These are phyloP conservation scores for Trichomonascaceae sp. DNA, from an alignment of 1,139 yeast species.

Conservation along the genomic window DNA sequence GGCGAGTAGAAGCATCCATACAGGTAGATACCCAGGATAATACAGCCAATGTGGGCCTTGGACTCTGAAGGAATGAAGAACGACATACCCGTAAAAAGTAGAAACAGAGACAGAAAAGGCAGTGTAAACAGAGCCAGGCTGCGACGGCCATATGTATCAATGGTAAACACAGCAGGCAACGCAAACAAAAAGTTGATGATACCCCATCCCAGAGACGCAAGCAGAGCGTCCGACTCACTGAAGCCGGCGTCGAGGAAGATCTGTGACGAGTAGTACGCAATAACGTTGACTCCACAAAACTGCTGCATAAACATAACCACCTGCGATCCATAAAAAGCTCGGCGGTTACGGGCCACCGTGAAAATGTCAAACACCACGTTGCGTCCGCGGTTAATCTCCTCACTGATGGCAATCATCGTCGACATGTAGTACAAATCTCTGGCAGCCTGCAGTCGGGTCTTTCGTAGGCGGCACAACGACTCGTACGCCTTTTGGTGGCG, in stretches of 20 bases:
- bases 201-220: constrained; percentile 84
- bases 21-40: constrained; percentile 59
- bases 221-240: constrained; percentile 44
- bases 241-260: constrained; percentile 62
- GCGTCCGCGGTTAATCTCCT: constrained; percentile 32
- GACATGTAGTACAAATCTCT: constrained; percentile 65
- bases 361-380: constrained; percentile 35
- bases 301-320: constrained; percentile 85
- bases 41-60: constrained; percentile 49
- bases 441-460: constrained; percentile 49
- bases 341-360: constrained; percentile 65
- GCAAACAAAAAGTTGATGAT: constrained; percentile 72
- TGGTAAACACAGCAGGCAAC: constrained; percentile 70
- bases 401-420: constrained; percentile 53
- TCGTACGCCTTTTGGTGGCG: constrained; percentile 45
- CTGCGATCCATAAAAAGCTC: constrained; percentile 71
- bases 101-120: constrained; percentile 59
- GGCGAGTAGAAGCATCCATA: constrained; percentile 66
- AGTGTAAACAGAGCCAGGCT: constrained; percentile 55
- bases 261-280: constrained; percentile 52
- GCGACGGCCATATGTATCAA: constrained; percentile 70
- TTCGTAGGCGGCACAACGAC: constrained; percentile 38
- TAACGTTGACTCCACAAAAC: constrained; percentile 83
- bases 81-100: constrained; percentile 64
- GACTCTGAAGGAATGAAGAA: constrained; percentile 45